Base-by-base conservation (phyloP, 2,329 filamentous ascomycete genomes). In the Fusarium begoniae region DNA sequence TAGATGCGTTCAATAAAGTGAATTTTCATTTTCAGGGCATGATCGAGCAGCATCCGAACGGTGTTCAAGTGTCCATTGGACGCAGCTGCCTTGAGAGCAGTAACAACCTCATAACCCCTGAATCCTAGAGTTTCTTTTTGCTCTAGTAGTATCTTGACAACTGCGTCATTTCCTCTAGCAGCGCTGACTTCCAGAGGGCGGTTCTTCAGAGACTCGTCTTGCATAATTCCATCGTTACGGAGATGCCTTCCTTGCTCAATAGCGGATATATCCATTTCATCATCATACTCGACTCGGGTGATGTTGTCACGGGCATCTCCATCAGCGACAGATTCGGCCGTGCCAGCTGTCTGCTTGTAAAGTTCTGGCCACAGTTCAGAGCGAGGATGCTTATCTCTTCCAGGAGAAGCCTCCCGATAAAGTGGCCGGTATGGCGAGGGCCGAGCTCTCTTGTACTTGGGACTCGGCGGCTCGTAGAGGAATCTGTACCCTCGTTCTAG, bases 241-340 rank as follows among this genome's bases (percentile, higher is more conserved):
- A 10, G 24, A 37, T 12, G 5, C 5, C 7, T 12, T 4, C 10
- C 11, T 17, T 22, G 18, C 8, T 26, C 28, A 9, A 30, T 13
- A 17, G 6, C 22, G 26, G 18, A 1, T 2, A 54, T 11, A 1
- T 35, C 11, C 5, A 35, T 24, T 17, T 11, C 11, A 9, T 43
- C 47, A n/a, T 37, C 37, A 11, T 7, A 8, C 28, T 61, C 58
- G 1, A 61, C 11, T 37, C 10, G n/a, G 6, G 37, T 61, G 11
- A 15, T 28, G 3, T 32, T 15, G 22, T 30, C 44, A 37, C 7
- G 7, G 8, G 15, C 3, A 28, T 48, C n/a, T 26, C 10, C 11
- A 4, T 20, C 18, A 26, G 14, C 6, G 2, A 8, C n/a, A 37
- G 18, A 3, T 28, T 48, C 24, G 14, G 20, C 0, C 20, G 7